These are phyloP conservation scores for Hypoxylon sp. DNA, from an alignment of 2,329 filamentous ascomycete species.

Conservation along the genomic window DNA sequence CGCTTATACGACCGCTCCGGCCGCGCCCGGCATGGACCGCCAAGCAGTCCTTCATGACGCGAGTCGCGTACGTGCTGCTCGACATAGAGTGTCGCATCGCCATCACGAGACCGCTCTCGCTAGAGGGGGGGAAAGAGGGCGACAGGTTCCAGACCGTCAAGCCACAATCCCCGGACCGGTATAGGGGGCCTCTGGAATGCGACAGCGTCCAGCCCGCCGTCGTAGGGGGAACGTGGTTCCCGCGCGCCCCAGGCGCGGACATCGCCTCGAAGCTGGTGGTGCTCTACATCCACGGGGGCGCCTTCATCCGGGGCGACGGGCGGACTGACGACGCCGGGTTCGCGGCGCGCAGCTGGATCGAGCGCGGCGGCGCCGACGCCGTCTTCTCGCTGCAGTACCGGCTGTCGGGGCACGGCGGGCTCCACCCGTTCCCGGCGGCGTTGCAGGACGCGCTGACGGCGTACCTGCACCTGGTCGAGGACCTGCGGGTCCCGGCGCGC, in stretches of 20 bases:
- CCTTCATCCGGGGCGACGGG: constrained; percentile 38
- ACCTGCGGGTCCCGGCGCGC: constrained; percentile 48
- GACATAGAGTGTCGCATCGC: constrained; percentile 25
- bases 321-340: constrained; percentile 17
- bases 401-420: constrained; percentile 51
- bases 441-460: constrained; percentile 57
- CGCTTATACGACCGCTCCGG: constrained; percentile 15
- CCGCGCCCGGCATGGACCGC: constrained; percentile 25
- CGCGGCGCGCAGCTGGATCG: constrained; percentile 43
- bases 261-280: constrained; percentile 24
- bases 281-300: constrained; percentile 43
- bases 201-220: constrained; percentile 31
- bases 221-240: constrained; percentile 46
- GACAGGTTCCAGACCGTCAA: constrained; percentile 28
- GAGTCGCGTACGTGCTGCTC: constrained; percentile 6
- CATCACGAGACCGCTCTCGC: constrained; percentile 24
- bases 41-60: constrained; percentile 32
- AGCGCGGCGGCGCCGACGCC: constrained; percentile 48
- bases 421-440: constrained; percentile 56
- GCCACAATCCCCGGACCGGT: constrained; percentile 32
- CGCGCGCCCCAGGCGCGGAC: constrained; percentile 4
- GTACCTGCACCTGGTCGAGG: constrained; percentile 55
- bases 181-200: constrained; percentile 36
- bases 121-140: constrained; percentile 35
- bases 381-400: constrained; percentile 58